These are phyloP conservation scores for Globisporangium perplexum DNA, from an alignment of 352 stramenopile genomes.

Conservation along the genomic window DNA sequence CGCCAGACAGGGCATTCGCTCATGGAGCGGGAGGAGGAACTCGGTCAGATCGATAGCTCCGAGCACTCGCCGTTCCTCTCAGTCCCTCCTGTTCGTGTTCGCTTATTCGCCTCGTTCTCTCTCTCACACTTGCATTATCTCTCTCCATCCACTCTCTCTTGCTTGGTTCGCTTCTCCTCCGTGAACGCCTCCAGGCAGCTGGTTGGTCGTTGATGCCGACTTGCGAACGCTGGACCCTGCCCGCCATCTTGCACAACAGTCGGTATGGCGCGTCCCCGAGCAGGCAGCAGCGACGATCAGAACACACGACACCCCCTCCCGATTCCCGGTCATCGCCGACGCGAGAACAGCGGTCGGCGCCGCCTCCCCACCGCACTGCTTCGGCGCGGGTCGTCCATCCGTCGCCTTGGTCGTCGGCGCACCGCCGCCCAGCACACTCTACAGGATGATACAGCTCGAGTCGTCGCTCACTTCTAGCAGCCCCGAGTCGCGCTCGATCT, in stretches of 20 bases:
- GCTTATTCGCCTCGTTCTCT: not conserved
- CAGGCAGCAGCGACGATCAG: not conserved
- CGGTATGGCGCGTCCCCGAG: not conserved
- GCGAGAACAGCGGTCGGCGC: not conserved
- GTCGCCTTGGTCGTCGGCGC: not conserved
- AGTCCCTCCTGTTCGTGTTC: too few relatives aligned
- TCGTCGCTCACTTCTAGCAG: constrained; percentile 81
- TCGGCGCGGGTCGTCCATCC: not conserved
- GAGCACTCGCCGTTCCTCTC: too few relatives aligned
- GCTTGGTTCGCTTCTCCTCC: too few relatives aligned
- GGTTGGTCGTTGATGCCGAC: constrained; percentile 1
- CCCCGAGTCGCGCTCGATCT: constrained; percentile 86
- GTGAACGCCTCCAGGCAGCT: constrained; percentile 1
- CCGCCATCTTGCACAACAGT: not conserved
- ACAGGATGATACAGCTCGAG: constrained; percentile 73
- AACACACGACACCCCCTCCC: not conserved
- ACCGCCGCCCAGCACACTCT: constrained; percentile 8
- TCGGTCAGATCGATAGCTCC: too few relatives aligned
- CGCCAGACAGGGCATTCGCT: too few relatives aligned
- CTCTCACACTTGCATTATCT: too few relatives aligned
- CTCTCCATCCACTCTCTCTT: too few relatives aligned
- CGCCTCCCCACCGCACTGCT: too few relatives aligned
- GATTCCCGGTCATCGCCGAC: not conserved
- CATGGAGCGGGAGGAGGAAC: too few relatives aligned
- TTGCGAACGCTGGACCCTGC: constrained; percentile 4